Base-by-base conservation (phyloP, 768 basidiomycete genomes). In the Mycena galopus region DNA sequence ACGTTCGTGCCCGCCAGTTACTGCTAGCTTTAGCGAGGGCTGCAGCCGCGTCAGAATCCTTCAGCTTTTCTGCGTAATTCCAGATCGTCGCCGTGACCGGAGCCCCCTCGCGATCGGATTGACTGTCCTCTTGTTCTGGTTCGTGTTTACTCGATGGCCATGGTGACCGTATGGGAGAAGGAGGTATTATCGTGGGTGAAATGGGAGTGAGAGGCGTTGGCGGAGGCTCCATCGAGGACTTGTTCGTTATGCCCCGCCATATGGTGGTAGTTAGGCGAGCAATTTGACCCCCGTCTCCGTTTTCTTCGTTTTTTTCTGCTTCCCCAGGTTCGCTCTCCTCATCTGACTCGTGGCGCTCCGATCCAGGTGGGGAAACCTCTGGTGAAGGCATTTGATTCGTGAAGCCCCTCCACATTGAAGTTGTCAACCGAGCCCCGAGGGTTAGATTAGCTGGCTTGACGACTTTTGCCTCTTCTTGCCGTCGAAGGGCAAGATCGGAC, bases 161-260 rank as follows among this genome's bases (percentile, higher is more conserved):
- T 3, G 75, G 71, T 67, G 81, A 77, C 73, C 76, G 32, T 69
- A 77, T 77, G 12, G 74, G 77, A 59, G 82, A 79, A 5, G 81
- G 77, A 8, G 82, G 80, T 11, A 79, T 78, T 11, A 79, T 78
- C 55, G 79, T 77, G 12, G 86, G 82, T 19, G 82, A 80, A 7
- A 77, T 67, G 16, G 86, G 81, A n/a, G 81, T 80, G 9, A 78
- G 53, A 5, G 86, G 82, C 50, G 86, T 81, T n/a, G 84, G 80
- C 21, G 91, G 87, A 12, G 83, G 82, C n/a, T 92, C 92, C 92
- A 92, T 92, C 3, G 92, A 88, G 69, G 87, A 88, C 78, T 92
- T 91, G 75, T 93, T 94, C 4, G 92, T 93, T 74, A 94, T 90
- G 4, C 93, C 93, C 77, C 88, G 86, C 93, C 93, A 94, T 25